Conservation (phyloP, 306 rosid genomes). For the Lotus japonicus region DNA sequence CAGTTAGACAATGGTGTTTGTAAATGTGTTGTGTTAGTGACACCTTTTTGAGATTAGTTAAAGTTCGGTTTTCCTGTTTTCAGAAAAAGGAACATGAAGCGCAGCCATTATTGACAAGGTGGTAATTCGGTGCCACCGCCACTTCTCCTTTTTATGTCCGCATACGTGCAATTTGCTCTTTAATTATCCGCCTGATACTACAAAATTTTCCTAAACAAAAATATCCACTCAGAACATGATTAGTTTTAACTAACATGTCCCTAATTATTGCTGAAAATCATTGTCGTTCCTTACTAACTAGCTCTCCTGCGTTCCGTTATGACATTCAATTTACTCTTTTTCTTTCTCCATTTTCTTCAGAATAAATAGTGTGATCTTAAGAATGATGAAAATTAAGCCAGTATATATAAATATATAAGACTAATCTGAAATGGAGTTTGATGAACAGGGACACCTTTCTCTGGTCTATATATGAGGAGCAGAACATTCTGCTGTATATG, state of each 20-base stretch:
- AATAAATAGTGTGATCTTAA: too few species aligned
- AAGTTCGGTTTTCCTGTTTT: constrained; percentile 21
- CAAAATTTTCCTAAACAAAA: too few species aligned
- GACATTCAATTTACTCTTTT: constrained; percentile 8
- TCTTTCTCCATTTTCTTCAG: not conserved
- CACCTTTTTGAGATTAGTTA: constrained; percentile 22
- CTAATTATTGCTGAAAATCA: not conserved
- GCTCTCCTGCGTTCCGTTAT: too few species aligned
- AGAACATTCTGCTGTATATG: too few species aligned
- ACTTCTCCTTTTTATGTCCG: not conserved
- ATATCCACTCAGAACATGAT: too few species aligned
- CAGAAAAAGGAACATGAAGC: not conserved
- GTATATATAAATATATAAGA: too few species aligned
- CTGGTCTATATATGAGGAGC: not conserved
- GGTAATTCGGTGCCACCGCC: constrained; percentile 12
- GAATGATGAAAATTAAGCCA: not conserved
- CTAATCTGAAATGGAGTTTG: not conserved
- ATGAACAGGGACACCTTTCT: not conserved
- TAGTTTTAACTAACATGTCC: not conserved
- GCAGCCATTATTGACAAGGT: constrained; percentile 27
- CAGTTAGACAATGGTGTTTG: too few species aligned
- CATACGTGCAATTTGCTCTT: too few species aligned
- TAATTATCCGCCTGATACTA: too few species aligned
- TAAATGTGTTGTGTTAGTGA: not conserved
- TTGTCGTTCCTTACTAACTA: too few species aligned